Evolutionary conservation across 371 early-diverging fungal species (phyloP), one percentile per base, ranked within the genome.

Genomic region (Lichtheimia ornata): DNA sequence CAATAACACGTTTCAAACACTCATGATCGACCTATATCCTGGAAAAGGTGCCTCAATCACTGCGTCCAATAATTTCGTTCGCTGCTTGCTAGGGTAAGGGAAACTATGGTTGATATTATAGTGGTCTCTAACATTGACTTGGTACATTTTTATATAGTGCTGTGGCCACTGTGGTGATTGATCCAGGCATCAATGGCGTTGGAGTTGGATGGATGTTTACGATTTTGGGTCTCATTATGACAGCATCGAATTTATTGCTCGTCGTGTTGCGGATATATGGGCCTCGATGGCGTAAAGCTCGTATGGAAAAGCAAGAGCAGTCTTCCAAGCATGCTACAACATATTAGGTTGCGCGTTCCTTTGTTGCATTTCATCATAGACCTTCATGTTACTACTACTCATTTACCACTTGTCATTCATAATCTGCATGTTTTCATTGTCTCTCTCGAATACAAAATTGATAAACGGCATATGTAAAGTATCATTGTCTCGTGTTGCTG

Each of bases 121-220:
- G 43, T 30, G 28, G 2, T 20, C 6, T 51, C 25, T 18, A 30
- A 25, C 20, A 41, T n/a, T 2, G 18, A 14, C 45, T 20, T 43
- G n/a, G n/a, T n/a, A 11, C 15, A 4, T 14, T 40, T 27, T 5
- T 53, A 20, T 12, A 43, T 50, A 66, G 71, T 45, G 72, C 72
- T 17, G 59, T 65, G 9, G 66, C 68, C 7, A 71, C 70, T 0
- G 67, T 63, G 13, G 18, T 45, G 24, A 66, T 73, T 20, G 70
- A 69, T 0, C 77, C 77, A 12, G 77, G 68, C 5, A 74, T 77
- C 35, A 18, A 54, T 41, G 62, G 62, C 4, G 53, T 77, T 11
- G 74, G 72, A 2, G 57, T 62, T n/a, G 71, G 72, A n/a, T 77
- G 72, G 68, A 65, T 71, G 27, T 77, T 72, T 55, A 64, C 72